Percentiles rank a stretch among this genome's conserved stretches.
phyloP scores from a whole-genome alignment of 2,329 filamentous ascomycete genomes.

The Colletotrichum sp. region DNA sequence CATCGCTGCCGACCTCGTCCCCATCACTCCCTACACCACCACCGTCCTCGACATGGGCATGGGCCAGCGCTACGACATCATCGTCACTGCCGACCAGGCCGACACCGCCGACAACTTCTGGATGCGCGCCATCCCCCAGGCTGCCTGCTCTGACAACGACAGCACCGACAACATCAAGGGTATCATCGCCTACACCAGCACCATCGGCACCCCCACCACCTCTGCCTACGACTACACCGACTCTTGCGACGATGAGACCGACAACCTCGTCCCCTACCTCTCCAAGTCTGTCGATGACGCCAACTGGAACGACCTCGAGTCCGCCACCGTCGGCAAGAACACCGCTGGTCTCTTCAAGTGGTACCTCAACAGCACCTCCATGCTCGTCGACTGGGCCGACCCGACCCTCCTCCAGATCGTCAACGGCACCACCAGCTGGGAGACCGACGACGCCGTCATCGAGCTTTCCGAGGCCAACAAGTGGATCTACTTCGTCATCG shows the following conservation, averaged over 20 bases:
- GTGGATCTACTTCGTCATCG: constrained; percentile 38
- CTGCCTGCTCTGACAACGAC: constrained; percentile 43
- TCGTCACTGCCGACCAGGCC: constrained; percentile 45
- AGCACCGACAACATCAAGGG: constrained; percentile 50
- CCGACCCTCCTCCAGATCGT: constrained; percentile 40
- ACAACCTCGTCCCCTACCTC: constrained; percentile 42
- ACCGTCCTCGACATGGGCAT: constrained; percentile 52
- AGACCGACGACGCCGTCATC: constrained; percentile 26
- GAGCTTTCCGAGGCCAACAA: constrained; percentile 24
- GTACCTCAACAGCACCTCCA: constrained; percentile 51
- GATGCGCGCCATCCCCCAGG: constrained; percentile 51
- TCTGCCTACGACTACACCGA: constrained; percentile 19
- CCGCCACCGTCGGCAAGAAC: constrained; percentile 29
- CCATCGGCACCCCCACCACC: constrained; percentile 14
- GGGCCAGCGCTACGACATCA: constrained; percentile 51
- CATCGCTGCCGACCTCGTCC: constrained; percentile 62
- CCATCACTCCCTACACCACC: constrained; percentile 60
- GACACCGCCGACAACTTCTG: constrained; percentile 49
- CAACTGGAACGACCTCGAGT: constrained; percentile 32
- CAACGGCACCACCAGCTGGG: constrained; percentile 17
- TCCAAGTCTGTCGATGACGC: constrained; percentile 22
- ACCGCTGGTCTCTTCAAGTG: constrained; percentile 45
- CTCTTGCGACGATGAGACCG: constrained; percentile 40
- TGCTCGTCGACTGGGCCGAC: constrained; percentile 50
- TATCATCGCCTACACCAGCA: constrained; percentile 48